Evolutionary conservation across 225 moss, liverwort and hornwort genomes (phyloP), one percentile per base, ranked within the genome.

Genomic region (Marchantia paleacea): DNA sequence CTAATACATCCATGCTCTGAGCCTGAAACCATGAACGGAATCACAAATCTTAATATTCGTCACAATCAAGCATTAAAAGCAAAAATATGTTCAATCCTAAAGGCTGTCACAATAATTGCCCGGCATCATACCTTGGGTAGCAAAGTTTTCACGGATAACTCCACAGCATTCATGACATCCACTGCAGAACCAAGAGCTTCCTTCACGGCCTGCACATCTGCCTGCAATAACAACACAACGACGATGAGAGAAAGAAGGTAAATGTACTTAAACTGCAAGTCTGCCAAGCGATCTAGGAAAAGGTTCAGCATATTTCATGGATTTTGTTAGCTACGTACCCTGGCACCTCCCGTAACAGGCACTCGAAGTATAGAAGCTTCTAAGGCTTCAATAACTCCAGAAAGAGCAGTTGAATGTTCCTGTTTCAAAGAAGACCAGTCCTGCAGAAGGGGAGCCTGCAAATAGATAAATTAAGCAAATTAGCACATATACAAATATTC

Each of bases 311-410:
- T n/a, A 24, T 31, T 13, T 57, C 8, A 10, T 49, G 52, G 51
- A 1, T 3, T 47, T 75, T 51, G 82, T 28, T 55, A 48, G 51
- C 63, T 14, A 63, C 53, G 78, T 88, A 97, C 97, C 93, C 92
- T 90, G 69, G 97, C 97, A 75, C 95, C 97, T 77, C 97, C 97
- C 62, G 95, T 99, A 0, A 99, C 95, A 82, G 97, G 97, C 18
- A 99, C 95, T 83, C 97, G 90, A 78, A 99, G 87, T 86, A 99
- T 99, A 78, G 97, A 92, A 82, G 97, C 91, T 88, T 99, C 97
- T 31, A 99, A 87, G 70, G 97, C 97, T 85, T 94, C 97, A 87
- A 94, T 91, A 84, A 93, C 93, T 55, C 97, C 95, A 58, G 87
- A 91, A 85, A 99, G 84, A 25, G 95, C 97, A 83, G 84, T 88